These are phyloP conservation scores for Angomonas deanei DNA, from an alignment of 208 protist species.

Conservation along the genomic window DNA sequence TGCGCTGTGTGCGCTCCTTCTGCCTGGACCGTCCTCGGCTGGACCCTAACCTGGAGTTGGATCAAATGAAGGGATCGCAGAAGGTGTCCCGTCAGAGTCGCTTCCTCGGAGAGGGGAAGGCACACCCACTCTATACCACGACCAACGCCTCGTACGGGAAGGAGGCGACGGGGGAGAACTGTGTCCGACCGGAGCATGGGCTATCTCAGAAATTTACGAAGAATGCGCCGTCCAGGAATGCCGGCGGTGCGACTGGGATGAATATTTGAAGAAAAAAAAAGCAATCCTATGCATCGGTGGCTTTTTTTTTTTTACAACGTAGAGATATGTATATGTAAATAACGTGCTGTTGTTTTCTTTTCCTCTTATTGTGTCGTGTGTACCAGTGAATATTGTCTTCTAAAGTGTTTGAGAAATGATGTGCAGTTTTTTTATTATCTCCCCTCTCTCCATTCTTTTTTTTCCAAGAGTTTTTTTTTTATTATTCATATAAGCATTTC, in stretches of 20 bases:
- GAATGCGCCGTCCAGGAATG: slow-evolving; percentile 19
- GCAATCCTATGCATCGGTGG: background rate
- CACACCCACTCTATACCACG: slow-evolving; percentile 73
- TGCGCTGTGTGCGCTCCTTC: slow-evolving; percentile 78
- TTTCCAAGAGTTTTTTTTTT: slow-evolving; percentile 1
- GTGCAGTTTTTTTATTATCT: too few species aligned
- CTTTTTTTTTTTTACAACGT: background rate
- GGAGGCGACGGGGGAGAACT: slow-evolving; percentile 14
- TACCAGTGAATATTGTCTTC: too few species aligned
- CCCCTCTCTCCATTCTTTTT: slow-evolving; percentile 1
- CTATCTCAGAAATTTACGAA: slow-evolving; percentile 74
- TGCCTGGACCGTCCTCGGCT: slow-evolving; percentile 69
- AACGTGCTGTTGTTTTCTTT: too few species aligned
- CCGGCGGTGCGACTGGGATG: slow-evolving; percentile 72
- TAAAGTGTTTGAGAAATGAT: too few species aligned
- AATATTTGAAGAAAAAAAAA: slow-evolving; percentile 62
- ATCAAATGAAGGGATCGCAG: slow-evolving; percentile 22
- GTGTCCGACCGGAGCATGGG: slow-evolving; percentile 27
- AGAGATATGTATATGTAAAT: too few species aligned
- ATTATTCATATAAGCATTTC: too few species aligned
- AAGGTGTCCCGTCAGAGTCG: slow-evolving; percentile 33
- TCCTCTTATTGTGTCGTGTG: too few species aligned
- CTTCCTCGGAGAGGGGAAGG: slow-evolving; percentile 29
- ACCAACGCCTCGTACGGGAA: slow-evolving; percentile 72
- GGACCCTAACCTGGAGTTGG: slow-evolving; percentile 15